Evolutionary conservation across 2,329 filamentous ascomycete species (phyloP), one percentile per base, ranked within the genome.

Genomic region (Chrysoporthe deuterocubensis): DNA sequence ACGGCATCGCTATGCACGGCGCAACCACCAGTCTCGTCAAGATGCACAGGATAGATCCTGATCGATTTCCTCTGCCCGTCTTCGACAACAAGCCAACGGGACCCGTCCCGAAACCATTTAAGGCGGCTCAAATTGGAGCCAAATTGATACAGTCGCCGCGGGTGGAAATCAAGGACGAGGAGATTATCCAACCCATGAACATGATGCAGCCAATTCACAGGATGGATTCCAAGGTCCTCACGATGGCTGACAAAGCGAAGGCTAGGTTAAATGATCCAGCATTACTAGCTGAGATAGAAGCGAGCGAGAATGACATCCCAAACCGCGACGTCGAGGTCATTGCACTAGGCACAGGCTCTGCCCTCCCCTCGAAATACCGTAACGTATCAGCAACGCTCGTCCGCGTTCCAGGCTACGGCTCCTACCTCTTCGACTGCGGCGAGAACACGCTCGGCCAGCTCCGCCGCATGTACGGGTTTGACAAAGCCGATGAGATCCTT

Each of bases 391-490:
- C 90, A 1, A 97, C 94, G 0, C 83, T 99, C 4, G 81, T 99
- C 57, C 87, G 92, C 16, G 90, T 97, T 3, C 96, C 96, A 7
- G 92, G 90, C 4, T 87, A 89, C 73, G 96, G 96, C n/a, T 94
- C 88, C 76, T 96, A 97, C 75, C 83, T 99, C 0, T 87, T 99
- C 67, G 96, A 99, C 79, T 93, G 90, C 72, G 96, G 96, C 67
- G 96, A 99, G 79, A 94, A 93, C 74, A 97, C 96, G 0, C 81
- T 98, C 9, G 95, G 95, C 13, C 94, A 97, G 77, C 81, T 99
- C 50, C 88, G 88, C 67, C 91, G 96, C 62, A 83, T 92, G 0
- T 95, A 92, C 74, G 84, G 86, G 6, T 81, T 84, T 0, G 83
- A 88, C 4, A 86, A 92, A 71, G 81, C 95, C 3, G 82, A 82